phyloP scores from a whole-genome alignment of 208 protist species.

The Leishmania aethiopica region DNA sequence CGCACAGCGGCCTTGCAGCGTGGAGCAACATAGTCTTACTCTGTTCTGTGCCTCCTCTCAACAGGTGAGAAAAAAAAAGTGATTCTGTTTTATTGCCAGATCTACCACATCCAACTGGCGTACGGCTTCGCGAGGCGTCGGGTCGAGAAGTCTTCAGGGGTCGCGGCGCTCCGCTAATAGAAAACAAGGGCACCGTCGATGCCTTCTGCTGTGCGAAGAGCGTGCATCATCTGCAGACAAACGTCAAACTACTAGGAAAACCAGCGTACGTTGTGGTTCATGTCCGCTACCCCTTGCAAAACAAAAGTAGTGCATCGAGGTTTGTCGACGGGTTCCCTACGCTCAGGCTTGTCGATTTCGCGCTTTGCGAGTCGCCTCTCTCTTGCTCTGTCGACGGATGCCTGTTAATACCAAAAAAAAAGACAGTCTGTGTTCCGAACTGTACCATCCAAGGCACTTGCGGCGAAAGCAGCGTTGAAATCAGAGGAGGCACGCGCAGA shows the following conservation, averaged over 20 bases:
- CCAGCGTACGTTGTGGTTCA: background rate
- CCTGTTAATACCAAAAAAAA: background rate
- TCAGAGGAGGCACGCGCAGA: background rate
- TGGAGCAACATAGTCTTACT: background rate
- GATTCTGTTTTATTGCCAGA: background rate
- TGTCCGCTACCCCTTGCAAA: background rate
- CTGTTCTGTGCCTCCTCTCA: background rate
- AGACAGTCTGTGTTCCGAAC: background rate
- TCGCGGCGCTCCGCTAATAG: background rate
- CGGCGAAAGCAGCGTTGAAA: background rate
- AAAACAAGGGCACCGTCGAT: background rate
- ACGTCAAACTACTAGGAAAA: background rate
- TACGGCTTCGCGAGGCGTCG: background rate
- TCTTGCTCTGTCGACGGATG: background rate
- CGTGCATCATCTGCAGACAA: background rate
- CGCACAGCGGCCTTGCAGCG: background rate
- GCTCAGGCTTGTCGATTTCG: background rate
- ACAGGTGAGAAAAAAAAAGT: background rate
- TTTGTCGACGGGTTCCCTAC: background rate
- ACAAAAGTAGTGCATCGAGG: background rate
- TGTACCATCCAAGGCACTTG: background rate
- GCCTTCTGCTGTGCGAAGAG: background rate
- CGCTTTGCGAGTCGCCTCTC: background rate
- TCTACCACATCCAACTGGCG: background rate
- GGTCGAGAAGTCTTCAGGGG: background rate